Conservation (phyloP, 192 early-diverging fungal genomes). For the Backusella tarrabulga region DNA sequence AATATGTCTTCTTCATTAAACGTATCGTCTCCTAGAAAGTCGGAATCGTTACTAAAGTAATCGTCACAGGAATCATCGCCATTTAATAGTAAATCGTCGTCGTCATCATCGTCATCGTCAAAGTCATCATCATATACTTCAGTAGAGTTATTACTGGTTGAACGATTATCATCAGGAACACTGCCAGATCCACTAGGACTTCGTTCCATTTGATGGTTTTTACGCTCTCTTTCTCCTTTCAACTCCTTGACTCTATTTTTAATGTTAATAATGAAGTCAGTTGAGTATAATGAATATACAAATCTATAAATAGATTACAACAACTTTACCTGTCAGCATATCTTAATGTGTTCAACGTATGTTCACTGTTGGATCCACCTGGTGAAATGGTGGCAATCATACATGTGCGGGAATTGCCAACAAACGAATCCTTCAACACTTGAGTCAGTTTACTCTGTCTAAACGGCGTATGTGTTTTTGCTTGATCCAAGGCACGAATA, state of each 20-base stretch:
- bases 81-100: neutral
- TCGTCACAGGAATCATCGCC: constrained; percentile 8
- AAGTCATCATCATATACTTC: neutral
- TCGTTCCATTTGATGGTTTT: constrained; percentile 4
- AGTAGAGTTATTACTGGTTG: neutral
- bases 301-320: neutral
- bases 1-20: constrained; percentile 35
- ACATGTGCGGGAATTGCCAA: constrained; percentile 96
- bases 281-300: neutral
- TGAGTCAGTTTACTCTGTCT: constrained; percentile 96
- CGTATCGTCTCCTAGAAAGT: constrained; percentile 36
- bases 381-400: constrained; percentile 99
- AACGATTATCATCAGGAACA: constrained; percentile 7
- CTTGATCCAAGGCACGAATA: constrained; percentile 93
- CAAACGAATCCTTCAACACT: constrained; percentile 95
- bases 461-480: constrained; percentile 96
- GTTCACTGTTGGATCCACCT: constrained; percentile 92
- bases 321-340: constrained; percentile 83
- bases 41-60: constrained; percentile 30
- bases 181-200: constrained; percentile 11
- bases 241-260: constrained; percentile 38
- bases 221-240: constrained; percentile 42
- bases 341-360: constrained; percentile 94
- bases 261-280: neutral
- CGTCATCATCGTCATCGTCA: constrained; percentile 3